Evolutionary conservation across 1,284 basidiomycete genomes (phyloP).

Genomic region (Ganoderma lucidum): DNA sequence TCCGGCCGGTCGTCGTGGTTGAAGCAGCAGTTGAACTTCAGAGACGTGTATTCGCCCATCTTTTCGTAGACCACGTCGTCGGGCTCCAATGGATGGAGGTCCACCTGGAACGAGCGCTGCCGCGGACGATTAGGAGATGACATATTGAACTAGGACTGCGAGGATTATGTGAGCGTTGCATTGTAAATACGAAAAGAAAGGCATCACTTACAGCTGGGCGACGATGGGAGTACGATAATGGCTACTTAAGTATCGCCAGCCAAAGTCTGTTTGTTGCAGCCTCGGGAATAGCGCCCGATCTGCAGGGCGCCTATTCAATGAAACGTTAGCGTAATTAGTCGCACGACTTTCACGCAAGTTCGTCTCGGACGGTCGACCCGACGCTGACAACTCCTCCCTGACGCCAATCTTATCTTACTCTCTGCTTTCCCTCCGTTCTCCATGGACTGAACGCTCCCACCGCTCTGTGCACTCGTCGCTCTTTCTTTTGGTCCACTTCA

Average conservation of each 20-base stretch:
- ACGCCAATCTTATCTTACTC: not conserved
- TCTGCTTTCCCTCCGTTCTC: not conserved
- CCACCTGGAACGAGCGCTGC: slow-evolving; percentile 4
- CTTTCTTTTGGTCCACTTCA: not conserved
- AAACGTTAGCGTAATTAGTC: not conserved
- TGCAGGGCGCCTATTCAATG: not conserved
- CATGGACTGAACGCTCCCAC: slow-evolving; percentile 3
- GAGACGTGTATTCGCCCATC: slow-evolving; percentile 6
- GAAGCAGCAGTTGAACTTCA: slow-evolving; percentile 15
- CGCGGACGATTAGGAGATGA: not conserved
- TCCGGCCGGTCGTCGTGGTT: slow-evolving; percentile 9
- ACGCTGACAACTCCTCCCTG: not conserved
- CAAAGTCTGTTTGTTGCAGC: not conserved
- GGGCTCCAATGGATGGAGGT: not conserved
- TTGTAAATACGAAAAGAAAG: not conserved
- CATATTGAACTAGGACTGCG: not conserved
- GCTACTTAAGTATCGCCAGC: not conserved
- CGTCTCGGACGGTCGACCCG: not conserved
- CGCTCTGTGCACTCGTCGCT: slow-evolving; percentile 3
- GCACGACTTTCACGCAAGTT: not conserved
- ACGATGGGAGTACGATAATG: not conserved
- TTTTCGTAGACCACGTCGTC: slow-evolving; percentile 4
- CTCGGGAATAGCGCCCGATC: no score
- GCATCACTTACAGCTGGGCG: not conserved
- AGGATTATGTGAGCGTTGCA: not conserved